phyloP scores from a whole-genome alignment of 768 basidiomycete species.

The Lactarius psammicola region DNA sequence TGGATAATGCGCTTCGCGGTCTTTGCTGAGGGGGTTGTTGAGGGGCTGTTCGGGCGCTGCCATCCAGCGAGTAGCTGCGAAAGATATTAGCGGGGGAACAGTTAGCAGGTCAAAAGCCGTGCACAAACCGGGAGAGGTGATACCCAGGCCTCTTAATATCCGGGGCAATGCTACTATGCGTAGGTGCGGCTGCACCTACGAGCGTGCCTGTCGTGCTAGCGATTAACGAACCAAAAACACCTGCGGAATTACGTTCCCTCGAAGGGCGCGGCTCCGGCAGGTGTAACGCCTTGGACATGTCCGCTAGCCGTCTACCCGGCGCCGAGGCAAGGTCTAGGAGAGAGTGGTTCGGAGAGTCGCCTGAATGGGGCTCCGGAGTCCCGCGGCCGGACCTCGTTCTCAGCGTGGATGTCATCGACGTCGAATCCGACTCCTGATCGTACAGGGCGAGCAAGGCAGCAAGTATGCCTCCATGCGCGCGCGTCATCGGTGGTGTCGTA shows the following conservation, averaged over 20 bases:
- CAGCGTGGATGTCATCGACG: conserved; percentile 11
- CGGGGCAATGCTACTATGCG: conserved; percentile 50
- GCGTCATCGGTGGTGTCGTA: conserved; percentile 28
- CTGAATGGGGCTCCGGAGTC: conserved; percentile 30
- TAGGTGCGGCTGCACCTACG: conserved; percentile 58
- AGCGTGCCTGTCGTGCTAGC: conserved; percentile 61
- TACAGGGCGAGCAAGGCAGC: conserved; percentile 67
- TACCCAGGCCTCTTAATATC: conserved; percentile 64
- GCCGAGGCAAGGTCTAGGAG: conserved; percentile 22
- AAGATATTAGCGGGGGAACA: background rate
- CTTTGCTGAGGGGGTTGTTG: background rate
- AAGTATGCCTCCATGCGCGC: conserved; percentile 51
- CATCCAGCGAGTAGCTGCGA: conserved; percentile 35
- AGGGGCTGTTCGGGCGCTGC: conserved; percentile 23
- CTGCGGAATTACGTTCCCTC: conserved; percentile 50
- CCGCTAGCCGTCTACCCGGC: conserved; percentile 12
- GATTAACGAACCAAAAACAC: conserved; percentile 70
- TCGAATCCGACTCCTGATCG: conserved; percentile 37
- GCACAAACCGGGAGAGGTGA: conserved; percentile 56
- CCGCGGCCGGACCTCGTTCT: conserved; percentile 29
- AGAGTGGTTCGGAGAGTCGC: conserved; percentile 12
- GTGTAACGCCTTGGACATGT: conserved; percentile 19
- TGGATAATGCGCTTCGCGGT: conserved; percentile 29
- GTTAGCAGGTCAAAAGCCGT: background rate
- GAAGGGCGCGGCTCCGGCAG: conserved; percentile 32